Evolutionary conservation across 164 flowering plant genomes (phyloP).

Genomic region (Hamamelis virginiana): DNA sequence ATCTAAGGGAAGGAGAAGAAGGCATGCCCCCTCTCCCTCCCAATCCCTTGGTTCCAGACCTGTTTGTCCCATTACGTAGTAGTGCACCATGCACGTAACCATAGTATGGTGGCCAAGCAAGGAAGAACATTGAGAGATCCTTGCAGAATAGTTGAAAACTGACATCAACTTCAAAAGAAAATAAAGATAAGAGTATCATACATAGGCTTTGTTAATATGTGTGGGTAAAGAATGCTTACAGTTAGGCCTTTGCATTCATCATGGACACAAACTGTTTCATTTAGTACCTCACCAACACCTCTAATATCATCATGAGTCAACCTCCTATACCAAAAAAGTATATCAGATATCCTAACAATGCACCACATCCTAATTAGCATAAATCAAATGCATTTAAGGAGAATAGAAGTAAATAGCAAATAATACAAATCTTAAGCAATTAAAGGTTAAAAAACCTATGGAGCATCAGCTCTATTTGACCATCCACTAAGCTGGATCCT

Average conservation of each 20-base stretch:
- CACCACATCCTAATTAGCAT: background rate
- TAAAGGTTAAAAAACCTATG: constrained; percentile 57
- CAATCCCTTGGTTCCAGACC: background rate
- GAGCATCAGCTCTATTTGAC: constrained; percentile 92
- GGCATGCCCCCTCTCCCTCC: background rate
- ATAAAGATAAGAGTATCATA: background rate
- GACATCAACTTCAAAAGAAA: background rate
- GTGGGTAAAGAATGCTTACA: constrained; percentile 41
- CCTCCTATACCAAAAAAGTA: constrained; percentile 51
- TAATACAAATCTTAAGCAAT: background rate
- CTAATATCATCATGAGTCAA: constrained; percentile 79
- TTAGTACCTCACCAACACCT: constrained; percentile 91
- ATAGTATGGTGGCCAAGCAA: background rate
- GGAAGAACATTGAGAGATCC: background rate
- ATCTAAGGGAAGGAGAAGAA: background rate
- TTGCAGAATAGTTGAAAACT: background rate
- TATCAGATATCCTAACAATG: background rate
- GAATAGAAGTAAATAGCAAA: background rate
- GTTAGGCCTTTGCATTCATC: constrained; percentile 72
- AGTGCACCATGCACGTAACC: background rate
- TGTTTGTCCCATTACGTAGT: background rate
- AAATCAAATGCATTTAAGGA: background rate
- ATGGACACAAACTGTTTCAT: constrained; percentile 68
- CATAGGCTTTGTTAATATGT: background rate
- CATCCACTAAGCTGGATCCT: constrained; percentile 83